Percentiles rank a stretch among this genome's conserved stretches.
These are phyloP conservation scores for Solanum chaucha DNA, from an alignment of 257 asterid genomes.

Conservation along the genomic window DNA sequence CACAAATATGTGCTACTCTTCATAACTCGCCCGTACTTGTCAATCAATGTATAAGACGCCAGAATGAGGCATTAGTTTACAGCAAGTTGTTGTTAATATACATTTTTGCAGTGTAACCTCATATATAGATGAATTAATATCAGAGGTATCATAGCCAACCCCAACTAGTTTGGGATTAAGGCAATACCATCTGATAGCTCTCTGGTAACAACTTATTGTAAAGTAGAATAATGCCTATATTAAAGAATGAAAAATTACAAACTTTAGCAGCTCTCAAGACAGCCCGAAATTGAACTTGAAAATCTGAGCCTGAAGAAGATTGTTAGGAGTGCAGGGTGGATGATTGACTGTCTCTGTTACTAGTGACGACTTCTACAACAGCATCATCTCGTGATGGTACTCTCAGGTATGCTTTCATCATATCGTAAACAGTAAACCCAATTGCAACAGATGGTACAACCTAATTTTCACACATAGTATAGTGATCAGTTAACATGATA, in stretches of 20 bases:
- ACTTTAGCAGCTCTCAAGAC: neutral
- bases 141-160: neutral
- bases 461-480: constrained; percentile 22
- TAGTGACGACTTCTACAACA: constrained; percentile 21
- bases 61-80: neutral
- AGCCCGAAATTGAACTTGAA: neutral
- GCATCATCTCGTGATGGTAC: constrained; percentile 79
- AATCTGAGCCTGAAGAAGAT: neutral
- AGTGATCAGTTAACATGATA: neutral
- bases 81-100: neutral
- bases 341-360: constrained; percentile 18
- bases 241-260: neutral
- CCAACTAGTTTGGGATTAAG: neutral
- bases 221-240: neutral
- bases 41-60: neutral
- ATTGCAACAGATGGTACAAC: constrained; percentile 96
- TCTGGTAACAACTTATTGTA: neutral
- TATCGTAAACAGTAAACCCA: constrained; percentile 81
- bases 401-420: constrained; percentile 61
- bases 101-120: neutral
- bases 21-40: neutral
- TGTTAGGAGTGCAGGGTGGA: constrained; percentile 36
- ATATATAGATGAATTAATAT: neutral
- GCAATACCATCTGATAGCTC: neutral
- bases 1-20: neutral